Evolutionary conservation across 129 eudicot species (phyloP).

Genomic region (Apium graveolens): DNA sequence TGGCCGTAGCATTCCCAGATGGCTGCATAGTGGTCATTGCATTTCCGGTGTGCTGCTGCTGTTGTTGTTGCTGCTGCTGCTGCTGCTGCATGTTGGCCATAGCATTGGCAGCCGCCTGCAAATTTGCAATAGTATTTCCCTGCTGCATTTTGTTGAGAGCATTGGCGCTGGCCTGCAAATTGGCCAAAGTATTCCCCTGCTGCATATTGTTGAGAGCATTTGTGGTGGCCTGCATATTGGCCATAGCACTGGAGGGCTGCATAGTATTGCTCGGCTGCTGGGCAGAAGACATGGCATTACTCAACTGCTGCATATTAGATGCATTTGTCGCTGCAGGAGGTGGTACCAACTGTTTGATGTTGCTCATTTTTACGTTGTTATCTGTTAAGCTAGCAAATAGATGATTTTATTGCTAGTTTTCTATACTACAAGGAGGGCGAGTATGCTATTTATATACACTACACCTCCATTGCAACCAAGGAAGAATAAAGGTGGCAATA

Average conservation of each 20-base stretch:
- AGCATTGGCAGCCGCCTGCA: conserved; percentile 3
- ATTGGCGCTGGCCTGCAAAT: conserved; percentile 5
- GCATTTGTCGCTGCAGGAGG: conserved; percentile 2
- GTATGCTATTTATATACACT: conserved; percentile 1
- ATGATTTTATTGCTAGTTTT: neutral
- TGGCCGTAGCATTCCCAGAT: neutral
- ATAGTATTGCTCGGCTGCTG: neutral
- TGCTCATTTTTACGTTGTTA: neutral
- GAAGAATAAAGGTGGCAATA: conserved; percentile 51
- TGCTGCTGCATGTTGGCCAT: conserved; percentile 7
- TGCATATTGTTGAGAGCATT: conserved; percentile 6
- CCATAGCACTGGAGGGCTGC: neutral
- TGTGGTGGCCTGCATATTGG: neutral
- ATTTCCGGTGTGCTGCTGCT: neutral
- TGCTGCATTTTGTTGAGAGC: conserved; percentile 1
- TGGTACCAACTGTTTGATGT: conserved; percentile 7
- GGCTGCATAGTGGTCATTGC: neutral
- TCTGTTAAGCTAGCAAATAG: neutral
- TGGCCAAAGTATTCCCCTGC: conserved; percentile 1
- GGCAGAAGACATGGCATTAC: conserved; percentile 1
- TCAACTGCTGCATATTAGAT: neutral
- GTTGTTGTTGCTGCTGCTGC: neutral
- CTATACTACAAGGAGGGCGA: neutral
- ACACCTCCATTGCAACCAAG: neutral
- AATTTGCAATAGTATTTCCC: neutral